Base-by-base conservation (phyloP, 495 filamentous ascomycete genomes). In the Penicillium coffeae region DNA sequence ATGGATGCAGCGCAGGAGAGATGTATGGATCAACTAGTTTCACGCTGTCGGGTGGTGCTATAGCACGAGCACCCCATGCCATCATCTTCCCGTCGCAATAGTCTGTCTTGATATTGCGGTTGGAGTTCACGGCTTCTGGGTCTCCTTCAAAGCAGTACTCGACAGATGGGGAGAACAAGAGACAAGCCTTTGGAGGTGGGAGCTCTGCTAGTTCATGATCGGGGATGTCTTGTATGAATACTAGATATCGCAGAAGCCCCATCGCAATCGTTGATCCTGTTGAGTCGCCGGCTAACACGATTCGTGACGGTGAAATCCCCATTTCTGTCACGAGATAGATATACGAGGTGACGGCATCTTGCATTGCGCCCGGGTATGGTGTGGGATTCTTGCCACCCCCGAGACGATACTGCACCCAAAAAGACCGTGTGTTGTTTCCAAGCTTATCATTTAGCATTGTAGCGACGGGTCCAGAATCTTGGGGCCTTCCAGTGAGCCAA, bases 261-360 rank as follows among this genome's bases (percentile, higher is more conserved):
- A 75, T 30, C 13, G 56, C 70, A 12, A 74, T 45, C 38, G 65
- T 71, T 3, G 43, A 66, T 20, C 73, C 72, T 0, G 70, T 64
- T 14, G 68, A 72, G 54, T 76, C 73, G 16, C 72, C 72, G 16
- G 64, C 63, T 5, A 74, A 14, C 2, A 72, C 46, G 27, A 76
- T 73, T 2, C 59, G 51, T 0, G 33, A 38, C 3, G 66, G 48
- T 2, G 55, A 55, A 21, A 70, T 63, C 8, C 48, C 43, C n/a
- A 59, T 39, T 7, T 55, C 47, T 18, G 55, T 42, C 12, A 69
- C 44, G 8, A 76, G 64, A 42, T 65, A 62, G 22, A 40, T 14
- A 18, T 48, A 48, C n/a, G 46, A 36, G 2, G 46, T 48, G 15
- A 48, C 36, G 1, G 46, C 46, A 19, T 48, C 46, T 48, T 48